Evolutionary conservation across 1,139 yeast genomes (phyloP), one percentile per base, ranked within the genome.

Genomic region (Debaryomyces subglobosus): DNA sequence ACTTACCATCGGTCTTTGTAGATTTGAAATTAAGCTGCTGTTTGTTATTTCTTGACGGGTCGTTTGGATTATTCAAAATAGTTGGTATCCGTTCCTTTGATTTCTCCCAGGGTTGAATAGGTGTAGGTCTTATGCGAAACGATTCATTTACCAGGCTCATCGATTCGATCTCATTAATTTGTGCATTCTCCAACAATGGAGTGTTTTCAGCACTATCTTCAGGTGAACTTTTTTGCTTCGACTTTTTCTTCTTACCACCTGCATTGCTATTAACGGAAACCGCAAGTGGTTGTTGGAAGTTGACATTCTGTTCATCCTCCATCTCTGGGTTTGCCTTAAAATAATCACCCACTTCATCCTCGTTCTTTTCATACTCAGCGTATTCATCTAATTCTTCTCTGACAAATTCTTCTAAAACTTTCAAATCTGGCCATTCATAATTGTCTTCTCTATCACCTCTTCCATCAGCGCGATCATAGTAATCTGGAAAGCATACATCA

Each of bases 401-500:
- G 2, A 90, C 84, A 64, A 85, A 92, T 55, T 90, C 96, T 54
- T 85, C 85, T 53, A 92, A 69, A 0, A 89, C 81, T 34, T 73
- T 63, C 35, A 89, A 71, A 61, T 94, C 97, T 0, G 98, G 98
- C 98, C 97, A 92, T 41, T 58, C 58, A 38, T 49, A 55, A 2
- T 54, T 47, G 13, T 51, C 49, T 29, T 55, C 56, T 24, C 61
- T 60, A 39, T 54, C 58, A 34, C 61, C 65, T 38, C 61, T 64
- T 5, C 50, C 58, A 18, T 61, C 62, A 21, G 53, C 53, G 16
- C 61, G 63, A 39, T 68, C 75, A 52, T 72, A 71, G 56, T 74
- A 74, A 46, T 74, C 78, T 1, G 95, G 95, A 63, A 88, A 81
- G 62, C 96, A 89, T 23, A 94, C 99, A 66, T 94, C 98, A 62